Base-by-base conservation (phyloP, 2,329 filamentous ascomycete genomes). In the Fusarium sp. region DNA sequence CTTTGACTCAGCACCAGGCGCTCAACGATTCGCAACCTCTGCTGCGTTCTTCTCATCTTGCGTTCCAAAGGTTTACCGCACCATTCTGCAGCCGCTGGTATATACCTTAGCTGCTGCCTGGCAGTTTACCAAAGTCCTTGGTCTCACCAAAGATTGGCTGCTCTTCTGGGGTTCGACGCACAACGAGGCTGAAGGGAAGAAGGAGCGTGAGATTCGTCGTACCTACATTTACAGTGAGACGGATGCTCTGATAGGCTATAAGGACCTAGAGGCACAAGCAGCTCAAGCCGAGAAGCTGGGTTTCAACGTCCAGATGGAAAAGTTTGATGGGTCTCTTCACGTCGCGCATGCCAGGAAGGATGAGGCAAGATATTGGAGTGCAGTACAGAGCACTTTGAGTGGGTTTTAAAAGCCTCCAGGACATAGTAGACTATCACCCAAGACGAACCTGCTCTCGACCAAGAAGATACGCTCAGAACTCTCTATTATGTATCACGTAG, bases 191-290 rank as follows among this genome's bases (percentile, higher is more conserved):
- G 16, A 41, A 6, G 43, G 57, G 3, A 68, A 64, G 28, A 59
- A 21, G 6, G 43, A 38, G 11, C 26, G 55, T 2, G 65, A 68
- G 18, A n/a, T 56, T 24, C 64, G 64, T 3, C 59, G 64, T 2
- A 50, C 59, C 0, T 68, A 65, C 8, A 60, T 68, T 4, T 68
- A 68, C n/a, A 68, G 65, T 10, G 44, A 60, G 8, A 46, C 9
- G 1, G 64, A 68, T 13, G 35, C 46, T 13, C 18, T 69, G 7
- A 23, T 69, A 2, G 8, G 31, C 2, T 24, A 49, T 31, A 16
- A 10, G 12, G 44, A 58, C 4, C 10, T 68, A 0, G 53, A 68
- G 21, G n/a, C 10, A 0, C 59, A 59, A 4, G 64, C 59, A 11
- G 6, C 31, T 16, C 20, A 61, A 6, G 60, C 65, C 3, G 49